Percentiles rank a stretch among this genome's conserved stretches.
phyloP scores from a whole-genome alignment of 257 asterid species.

The Buddleja alternifolia region DNA sequence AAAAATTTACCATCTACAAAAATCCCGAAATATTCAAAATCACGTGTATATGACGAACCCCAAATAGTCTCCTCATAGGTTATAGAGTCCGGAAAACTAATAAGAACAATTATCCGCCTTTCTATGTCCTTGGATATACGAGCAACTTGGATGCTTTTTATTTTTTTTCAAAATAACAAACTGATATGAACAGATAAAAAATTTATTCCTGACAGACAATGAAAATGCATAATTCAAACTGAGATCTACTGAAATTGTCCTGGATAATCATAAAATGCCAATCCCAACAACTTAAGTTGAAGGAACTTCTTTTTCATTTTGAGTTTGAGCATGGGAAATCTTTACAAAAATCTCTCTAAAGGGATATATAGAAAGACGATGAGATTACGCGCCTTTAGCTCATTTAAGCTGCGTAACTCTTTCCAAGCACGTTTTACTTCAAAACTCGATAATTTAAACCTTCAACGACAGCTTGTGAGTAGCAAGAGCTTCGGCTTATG shows the following conservation, averaged over 20 bases:
- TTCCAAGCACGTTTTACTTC: slow-evolving; percentile 12
- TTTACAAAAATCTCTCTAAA: slow-evolving; percentile 38
- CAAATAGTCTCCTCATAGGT: too few species aligned
- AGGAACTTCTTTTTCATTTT: slow-evolving; percentile 30
- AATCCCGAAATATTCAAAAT: too few species aligned
- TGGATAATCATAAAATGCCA: slow-evolving; percentile 29
- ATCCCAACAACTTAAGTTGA: slow-evolving; percentile 28
- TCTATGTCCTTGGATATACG: too few species aligned
- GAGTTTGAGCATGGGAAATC: slow-evolving; percentile 33
- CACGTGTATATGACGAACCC: too few species aligned
- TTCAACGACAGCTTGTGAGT: slow-evolving; percentile 78
- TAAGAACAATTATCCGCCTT: too few species aligned
- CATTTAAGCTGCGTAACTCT: slow-evolving; percentile 4
- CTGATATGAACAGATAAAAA: too few species aligned
- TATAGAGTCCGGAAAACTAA: too few species aligned
- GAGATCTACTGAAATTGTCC: slow-evolving; percentile 2
- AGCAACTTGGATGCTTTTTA: too few species aligned
- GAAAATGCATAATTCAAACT: too few species aligned
- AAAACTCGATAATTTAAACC: slow-evolving; percentile 42
- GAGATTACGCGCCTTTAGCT: slow-evolving; percentile 34
- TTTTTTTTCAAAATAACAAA: too few species aligned
- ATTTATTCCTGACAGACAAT: too few species aligned
- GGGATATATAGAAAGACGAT: slow-evolving; percentile 30
- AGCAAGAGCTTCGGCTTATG: slow-evolving; percentile 90
- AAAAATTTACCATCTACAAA: too few species aligned